Percentiles rank a stretch among this genome's conserved stretches.
Conservation (phyloP, 2,329 filamentous ascomycete genomes). For the Didymella lethalis region DNA sequence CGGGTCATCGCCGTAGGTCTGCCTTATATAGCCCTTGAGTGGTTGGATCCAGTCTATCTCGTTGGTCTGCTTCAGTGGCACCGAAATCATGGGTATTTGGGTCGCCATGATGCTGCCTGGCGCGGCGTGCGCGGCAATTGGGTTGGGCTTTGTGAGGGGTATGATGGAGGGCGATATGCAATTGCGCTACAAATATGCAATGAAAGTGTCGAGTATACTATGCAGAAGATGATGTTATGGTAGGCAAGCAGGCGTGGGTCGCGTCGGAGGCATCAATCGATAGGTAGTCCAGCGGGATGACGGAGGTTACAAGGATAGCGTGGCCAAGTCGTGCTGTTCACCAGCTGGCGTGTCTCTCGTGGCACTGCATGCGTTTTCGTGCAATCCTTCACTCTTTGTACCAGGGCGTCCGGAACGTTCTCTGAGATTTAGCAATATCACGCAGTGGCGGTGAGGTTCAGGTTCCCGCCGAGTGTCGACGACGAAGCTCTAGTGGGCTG, state of each 20-base stretch:
- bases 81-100: constrained; percentile 89
- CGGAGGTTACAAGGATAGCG: constrained; percentile 29
- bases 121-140: constrained; percentile 24
- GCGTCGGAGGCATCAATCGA: constrained; percentile 21
- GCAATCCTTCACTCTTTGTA: constrained; percentile 3
- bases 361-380: constrained; percentile 23
- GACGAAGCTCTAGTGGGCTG: constrained; percentile 10
- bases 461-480: constrained; percentile 1
- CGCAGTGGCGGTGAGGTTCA: constrained; percentile 18
- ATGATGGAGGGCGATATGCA: constrained; percentile 16
- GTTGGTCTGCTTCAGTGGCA: constrained; percentile 90
- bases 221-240: constrained; percentile 11
- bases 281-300: constrained; percentile 33
- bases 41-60: constrained; percentile 98
- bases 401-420: neutral
- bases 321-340: constrained; percentile 24
- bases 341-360: constrained; percentile 18
- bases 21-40: constrained; percentile 89
- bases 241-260: constrained; percentile 14
- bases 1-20: constrained; percentile 94
- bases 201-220: neutral
- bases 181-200: neutral
- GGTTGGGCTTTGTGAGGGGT: constrained; percentile 29
- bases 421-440: constrained; percentile 9
- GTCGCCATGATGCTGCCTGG: constrained; percentile 42